Evolutionary conservation across 1,139 yeast genomes (phyloP).

Genomic region (Magnusiomyces sp.): DNA sequence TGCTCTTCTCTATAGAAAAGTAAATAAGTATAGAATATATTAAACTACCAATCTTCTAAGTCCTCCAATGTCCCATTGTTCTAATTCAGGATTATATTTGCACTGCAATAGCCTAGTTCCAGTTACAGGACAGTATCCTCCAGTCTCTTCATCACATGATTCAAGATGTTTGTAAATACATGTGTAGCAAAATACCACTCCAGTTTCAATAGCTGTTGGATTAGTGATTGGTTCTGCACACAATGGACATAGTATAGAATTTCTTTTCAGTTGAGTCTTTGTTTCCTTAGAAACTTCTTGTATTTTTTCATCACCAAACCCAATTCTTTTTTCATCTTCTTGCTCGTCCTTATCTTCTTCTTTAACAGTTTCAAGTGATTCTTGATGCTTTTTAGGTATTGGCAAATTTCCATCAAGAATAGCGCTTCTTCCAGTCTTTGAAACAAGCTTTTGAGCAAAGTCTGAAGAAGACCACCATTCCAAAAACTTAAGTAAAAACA

Average conservation of each 20-base stretch:
- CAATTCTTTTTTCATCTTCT: slow-evolving; percentile 16
- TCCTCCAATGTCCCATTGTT: slow-evolving; percentile 68
- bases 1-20: no score
- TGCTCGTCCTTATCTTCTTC: neutral
- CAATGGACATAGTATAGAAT: slow-evolving; percentile 52
- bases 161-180: slow-evolving; percentile 67
- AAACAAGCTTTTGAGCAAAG: slow-evolving; percentile 53
- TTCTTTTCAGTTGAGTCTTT: slow-evolving; percentile 21
- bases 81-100: slow-evolving; percentile 46
- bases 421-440: slow-evolving; percentile 38
- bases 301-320: neutral
- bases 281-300: slow-evolving; percentile 6
- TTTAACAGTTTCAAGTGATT: slow-evolving; percentile 15
- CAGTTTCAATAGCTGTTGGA: slow-evolving; percentile 87
- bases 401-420: slow-evolving; percentile 42
- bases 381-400: slow-evolving; percentile 34
- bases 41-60: slow-evolving; percentile 61
- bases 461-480: slow-evolving; percentile 95
- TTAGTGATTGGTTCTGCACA: slow-evolving; percentile 58
- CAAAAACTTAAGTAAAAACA: slow-evolving; percentile 73
- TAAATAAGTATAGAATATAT: no score
- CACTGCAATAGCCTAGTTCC: slow-evolving; percentile 68
- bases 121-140: slow-evolving; percentile 83
- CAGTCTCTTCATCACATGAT: slow-evolving; percentile 32
- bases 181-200: slow-evolving; percentile 81